Evolutionary conservation across 2,329 filamentous ascomycete species (phyloP), one percentile per base, ranked within the genome.

Genomic region (Exserohilum turcica): DNA sequence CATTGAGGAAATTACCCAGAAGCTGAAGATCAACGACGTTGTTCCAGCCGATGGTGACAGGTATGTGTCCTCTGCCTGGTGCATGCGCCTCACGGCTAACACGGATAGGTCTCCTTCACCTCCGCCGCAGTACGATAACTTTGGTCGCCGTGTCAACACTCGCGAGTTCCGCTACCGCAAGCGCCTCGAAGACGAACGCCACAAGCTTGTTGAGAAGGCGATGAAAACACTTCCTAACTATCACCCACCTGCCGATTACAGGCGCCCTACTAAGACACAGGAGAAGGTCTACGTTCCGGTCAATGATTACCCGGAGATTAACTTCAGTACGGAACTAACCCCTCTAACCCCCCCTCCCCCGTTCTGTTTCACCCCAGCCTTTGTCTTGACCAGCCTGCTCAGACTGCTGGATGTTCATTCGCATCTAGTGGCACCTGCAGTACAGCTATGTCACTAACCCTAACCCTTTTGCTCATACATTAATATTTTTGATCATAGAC

Each of bases 251-350:
- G 91, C 93, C 84, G 94, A 99, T 77, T 99, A 99, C 78, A 91
- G 94, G 77, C 91, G 94, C 71, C 94, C 94, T 59, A 97, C 93
- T 77, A 99, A 99, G 89, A 99, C 94, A 75, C 94, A 99, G 80
- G 94, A 99, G 84, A 99, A 99, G 84, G 95, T 99, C 89, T 99
- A 99, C 77, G 94, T 99, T 78, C 94, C 94, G 77, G 94, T 99
- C 82, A 99, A 99, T 86, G 94, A 99, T 80, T 99, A 99, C 78
- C 94, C 94, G 84, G 94, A 99, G 80, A 97, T 99, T 88, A 99
- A 99, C 89, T 99, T 99, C 91, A 99, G 94, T 99, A 97, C 93
- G 93, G 93, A 94, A 92, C 88, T 92, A 96, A 96, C 96, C 91
- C 92, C 91, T 92, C 86, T 72, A 71, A 71, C 71, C 75, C 76